Evolutionary conservation across 2,329 filamentous ascomycete species (phyloP), one percentile per base, ranked within the genome.

Genomic region (Gnomoniopsis sp.): DNA sequence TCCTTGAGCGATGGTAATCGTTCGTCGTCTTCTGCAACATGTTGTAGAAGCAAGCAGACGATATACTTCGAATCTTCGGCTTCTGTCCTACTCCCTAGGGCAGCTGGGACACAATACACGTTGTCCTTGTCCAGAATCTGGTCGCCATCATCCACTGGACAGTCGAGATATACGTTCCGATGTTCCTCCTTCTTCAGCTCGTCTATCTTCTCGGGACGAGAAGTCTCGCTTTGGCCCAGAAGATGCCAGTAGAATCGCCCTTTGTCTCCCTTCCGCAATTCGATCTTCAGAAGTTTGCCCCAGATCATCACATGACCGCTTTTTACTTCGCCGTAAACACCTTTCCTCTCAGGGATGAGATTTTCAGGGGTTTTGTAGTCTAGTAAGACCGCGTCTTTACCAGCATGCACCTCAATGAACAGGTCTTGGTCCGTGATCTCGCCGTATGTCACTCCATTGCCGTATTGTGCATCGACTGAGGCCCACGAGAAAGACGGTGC

Each of bases 401-500:
- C 30, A 12, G 17, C 17, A 1, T 10, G 8, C 1, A 60, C 19
- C 6, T 58, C 33, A 21, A 58, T 49, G 14, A 59, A 34, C 1
- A 61, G 7, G 22, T 49, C 52, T 7, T 2, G 33, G 33, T 43
- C 34, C 1, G 51, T 55, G 3, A 58, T 36, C 12, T 58, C 48
- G n/a, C 55, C 51, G 11, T 52, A 58, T 3, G n/a, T 33, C 2
- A 59, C 41, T 3, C 55, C 53, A 3, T 30, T 44, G 19, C 56
- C 15, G 2, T 15, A 1, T 14, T 60, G 33, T 34, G 38, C 56
- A 3, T 59, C 49, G 0, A 61, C n/a, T 0, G 59, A 61, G 2
- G 59, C 52, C 59, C 56, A 61, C 1, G 59, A 59, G 15, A 55
- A 61, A 1, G 51, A 61, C 0, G 55, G 59, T 14, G 43, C 56